Base-by-base conservation (phyloP, 208 protist genomes). In the Novymonas esmeraldas region DNA sequence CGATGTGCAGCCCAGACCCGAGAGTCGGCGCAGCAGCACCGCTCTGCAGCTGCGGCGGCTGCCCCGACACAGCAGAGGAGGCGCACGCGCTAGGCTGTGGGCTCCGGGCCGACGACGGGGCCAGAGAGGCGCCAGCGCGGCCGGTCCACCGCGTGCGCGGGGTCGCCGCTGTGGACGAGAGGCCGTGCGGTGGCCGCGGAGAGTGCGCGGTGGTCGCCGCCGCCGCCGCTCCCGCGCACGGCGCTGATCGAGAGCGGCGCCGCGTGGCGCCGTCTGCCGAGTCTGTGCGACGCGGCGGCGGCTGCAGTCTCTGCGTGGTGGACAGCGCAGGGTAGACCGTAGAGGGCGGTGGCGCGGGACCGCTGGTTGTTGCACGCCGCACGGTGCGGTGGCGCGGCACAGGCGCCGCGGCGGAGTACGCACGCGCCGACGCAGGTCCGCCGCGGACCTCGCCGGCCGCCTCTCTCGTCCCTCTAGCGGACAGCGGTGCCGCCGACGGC, bases 141-240 rank as follows among this genome's bases (percentile, higher is more conserved):
- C 56, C n/a, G 18, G 57, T 29, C 5, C 59, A 51, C 1, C 50
- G 50, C 6, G 50, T 46, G 10, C 66, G 58, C 3, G 66, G 66
- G 11, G 58, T 65, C 16, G 60, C 49, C 14, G 29, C 48, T n/a
- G n/a, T n/a, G 6, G 51, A 28, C 1, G 33, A 59, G 0, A 36
- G 51, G 6, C 44, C 31, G 10, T 22, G 42, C 18, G 29, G 66
- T 18, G 66, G 56, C 0, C 58, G 52, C 16, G 66, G 66, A 14
- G 66, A 73, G 13, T 51, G 39, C n/a, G 52, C 26, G 2, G 62
- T 26, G 0, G 28, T n/a, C 0, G 62, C 48, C 36, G 62, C 38
- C 57, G 48, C 50, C 3, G 51, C 29, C n/a, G 31, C 29, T 41
- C 14, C 11, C 49, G 33, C 26, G 49, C 26, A 33, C 26, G 49